Percentiles rank a stretch among this genome's conserved stretches.
These are phyloP conservation scores for Paramecium sonneborni DNA, from an alignment of 73 alveolate genomes.

Conservation along the genomic window DNA sequence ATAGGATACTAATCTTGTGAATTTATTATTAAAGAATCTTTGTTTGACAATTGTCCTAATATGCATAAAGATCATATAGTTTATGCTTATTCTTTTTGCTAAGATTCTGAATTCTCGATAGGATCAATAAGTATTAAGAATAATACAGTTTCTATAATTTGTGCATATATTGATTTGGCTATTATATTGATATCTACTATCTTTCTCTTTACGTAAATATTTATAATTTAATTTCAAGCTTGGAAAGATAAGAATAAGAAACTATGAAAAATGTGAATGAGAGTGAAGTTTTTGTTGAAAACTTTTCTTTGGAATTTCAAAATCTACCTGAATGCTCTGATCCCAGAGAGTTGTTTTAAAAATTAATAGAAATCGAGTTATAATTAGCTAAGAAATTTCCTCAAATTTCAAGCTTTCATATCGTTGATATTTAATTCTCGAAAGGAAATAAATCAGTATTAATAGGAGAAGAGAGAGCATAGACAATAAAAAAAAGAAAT, in stretches of 20 bases:
- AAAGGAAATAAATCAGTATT: background rate
- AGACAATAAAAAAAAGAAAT: background rate
- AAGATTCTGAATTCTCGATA: background rate
- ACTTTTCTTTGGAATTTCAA: slow-evolving; percentile 15
- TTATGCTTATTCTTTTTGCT: slow-evolving; percentile 22
- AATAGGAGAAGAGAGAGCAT: background rate
- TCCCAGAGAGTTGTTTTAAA: background rate
- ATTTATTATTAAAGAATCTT: background rate
- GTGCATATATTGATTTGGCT: slow-evolving; percentile 3
- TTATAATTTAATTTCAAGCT: background rate
- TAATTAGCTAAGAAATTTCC: slow-evolving; percentile 3
- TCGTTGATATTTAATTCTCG: background rate
- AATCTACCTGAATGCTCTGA: background rate
- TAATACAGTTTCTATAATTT: background rate
- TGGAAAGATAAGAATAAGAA: background rate
- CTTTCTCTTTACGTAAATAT: background rate
- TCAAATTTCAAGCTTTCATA: background rate
- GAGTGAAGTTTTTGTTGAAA: slow-evolving; percentile 22
- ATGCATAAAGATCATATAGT: background rate
- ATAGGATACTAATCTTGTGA: background rate
- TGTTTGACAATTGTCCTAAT: background rate
- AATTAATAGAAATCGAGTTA: background rate
- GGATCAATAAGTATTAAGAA: background rate
- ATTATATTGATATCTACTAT: background rate
- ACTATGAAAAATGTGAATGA: slow-evolving; percentile 46